phyloP scores from a whole-genome alignment of 1,284 basidiomycete genomes.

The Neolentinus lepideus region DNA sequence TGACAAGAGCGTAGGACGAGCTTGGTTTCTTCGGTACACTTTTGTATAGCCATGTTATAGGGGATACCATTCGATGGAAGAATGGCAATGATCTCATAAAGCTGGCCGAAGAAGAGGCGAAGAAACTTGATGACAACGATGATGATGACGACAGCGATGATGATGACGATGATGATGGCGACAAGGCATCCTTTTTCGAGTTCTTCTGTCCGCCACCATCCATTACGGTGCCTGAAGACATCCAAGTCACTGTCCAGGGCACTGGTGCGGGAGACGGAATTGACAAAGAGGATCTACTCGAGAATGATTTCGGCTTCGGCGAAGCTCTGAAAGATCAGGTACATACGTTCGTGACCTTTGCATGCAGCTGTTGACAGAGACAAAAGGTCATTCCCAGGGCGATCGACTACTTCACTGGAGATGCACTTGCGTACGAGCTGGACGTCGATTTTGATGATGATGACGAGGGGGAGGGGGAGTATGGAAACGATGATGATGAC shows the following conservation, averaged over 20 bases:
- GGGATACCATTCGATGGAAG: background rate
- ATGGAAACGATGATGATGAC: background rate
- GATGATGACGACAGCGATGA: background rate
- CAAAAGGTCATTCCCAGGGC: background rate
- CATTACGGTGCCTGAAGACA: background rate
- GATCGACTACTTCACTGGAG: background rate
- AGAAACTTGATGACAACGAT: background rate
- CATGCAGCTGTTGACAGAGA: background rate
- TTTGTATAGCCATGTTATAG: background rate
- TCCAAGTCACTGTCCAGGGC: too few relatives aligned
- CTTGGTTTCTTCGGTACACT: background rate
- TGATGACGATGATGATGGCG: background rate
- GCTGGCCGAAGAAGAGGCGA: background rate
- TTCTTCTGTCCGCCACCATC: background rate
- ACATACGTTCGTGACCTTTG: background rate
- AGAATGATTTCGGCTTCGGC: background rate
- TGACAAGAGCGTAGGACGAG: background rate
- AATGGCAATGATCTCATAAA: background rate
- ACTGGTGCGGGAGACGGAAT: background rate
- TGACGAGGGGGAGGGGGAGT: background rate
- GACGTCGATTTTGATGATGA: background rate
- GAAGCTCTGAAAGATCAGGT: background rate
- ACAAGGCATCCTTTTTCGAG: background rate
- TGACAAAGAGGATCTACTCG: background rate
- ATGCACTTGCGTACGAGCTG: background rate